These are phyloP conservation scores for Ceratobasidium papillatum DNA, from an alignment of 1,284 basidiomycete species.

Conservation along the genomic window DNA sequence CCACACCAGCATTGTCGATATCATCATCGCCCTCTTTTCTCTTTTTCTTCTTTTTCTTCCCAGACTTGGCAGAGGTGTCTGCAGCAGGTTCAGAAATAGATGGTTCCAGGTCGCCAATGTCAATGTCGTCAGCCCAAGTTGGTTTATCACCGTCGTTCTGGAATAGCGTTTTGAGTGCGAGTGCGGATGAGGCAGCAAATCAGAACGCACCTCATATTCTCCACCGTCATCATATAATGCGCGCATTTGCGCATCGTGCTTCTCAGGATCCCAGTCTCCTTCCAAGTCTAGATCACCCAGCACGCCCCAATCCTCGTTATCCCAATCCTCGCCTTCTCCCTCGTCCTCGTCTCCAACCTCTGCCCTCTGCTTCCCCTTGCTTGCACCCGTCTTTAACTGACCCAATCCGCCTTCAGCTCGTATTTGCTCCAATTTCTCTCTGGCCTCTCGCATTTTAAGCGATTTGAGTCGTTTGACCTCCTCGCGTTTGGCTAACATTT, in stretches of 20 bases:
- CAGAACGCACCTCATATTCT: conserved; percentile 52
- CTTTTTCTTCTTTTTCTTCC: conserved; percentile 60
- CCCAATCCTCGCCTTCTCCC: conserved; percentile 20
- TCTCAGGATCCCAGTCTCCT: conserved; percentile 82
- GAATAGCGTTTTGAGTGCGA: neutral
- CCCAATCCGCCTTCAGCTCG: conserved; percentile 68
- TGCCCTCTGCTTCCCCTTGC: conserved; percentile 44
- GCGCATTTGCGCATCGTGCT: conserved; percentile 81
- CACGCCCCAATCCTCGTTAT: conserved; percentile 52
- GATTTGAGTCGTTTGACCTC: conserved; percentile 82
- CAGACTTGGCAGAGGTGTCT: conserved; percentile 36
- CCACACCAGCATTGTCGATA: conserved; percentile 60
- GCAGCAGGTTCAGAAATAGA: conserved; percentile 47
- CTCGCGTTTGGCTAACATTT: conserved; percentile 77
- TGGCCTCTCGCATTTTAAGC: conserved; percentile 85
- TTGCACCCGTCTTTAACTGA: conserved; percentile 26
- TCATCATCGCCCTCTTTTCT: conserved; percentile 61
- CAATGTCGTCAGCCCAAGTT: conserved; percentile 87
- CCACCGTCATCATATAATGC: conserved; percentile 72
- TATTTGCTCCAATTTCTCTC: conserved; percentile 76
- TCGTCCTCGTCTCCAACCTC: neutral
- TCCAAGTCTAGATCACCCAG: conserved; percentile 74
- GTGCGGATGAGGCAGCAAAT: neutral
- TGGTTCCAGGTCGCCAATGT: conserved; percentile 73
- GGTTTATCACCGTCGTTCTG: conserved; percentile 74